A percentile compares a stretch with the other conserved stretches of the same genome.
Evolutionary conservation across 192 early-diverging fungal species (phyloP).

Genomic region (Mortierella antarctica): DNA sequence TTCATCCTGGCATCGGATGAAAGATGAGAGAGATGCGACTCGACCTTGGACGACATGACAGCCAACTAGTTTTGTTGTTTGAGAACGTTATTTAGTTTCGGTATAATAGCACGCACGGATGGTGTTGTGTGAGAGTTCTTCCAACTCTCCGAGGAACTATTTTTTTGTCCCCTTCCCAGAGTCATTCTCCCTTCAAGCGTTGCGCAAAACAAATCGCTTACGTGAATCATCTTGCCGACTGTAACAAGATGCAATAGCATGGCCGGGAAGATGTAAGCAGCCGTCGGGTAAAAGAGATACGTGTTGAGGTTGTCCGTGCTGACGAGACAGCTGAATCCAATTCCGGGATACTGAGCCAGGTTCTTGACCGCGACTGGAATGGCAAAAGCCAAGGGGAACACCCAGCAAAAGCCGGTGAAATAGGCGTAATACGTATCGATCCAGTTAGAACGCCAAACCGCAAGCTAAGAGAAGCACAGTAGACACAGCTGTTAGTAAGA

Average conservation of each 20-base stretch:
- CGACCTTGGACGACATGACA: slow-evolving; percentile 40
- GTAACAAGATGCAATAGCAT: slow-evolving; percentile 42
- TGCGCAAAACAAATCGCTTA: slow-evolving; percentile 1
- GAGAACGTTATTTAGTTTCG: background rate
- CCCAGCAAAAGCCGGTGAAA: slow-evolving; percentile 39
- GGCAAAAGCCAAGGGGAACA: slow-evolving; percentile 28
- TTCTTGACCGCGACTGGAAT: slow-evolving; percentile 46
- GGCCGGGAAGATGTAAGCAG: slow-evolving; percentile 45
- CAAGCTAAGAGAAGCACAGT: slow-evolving; percentile 6
- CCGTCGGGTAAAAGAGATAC: slow-evolving; percentile 46
- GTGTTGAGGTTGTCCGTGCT: slow-evolving; percentile 30
- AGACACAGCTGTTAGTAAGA: too few relatives aligned
- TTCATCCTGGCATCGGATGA: slow-evolving; percentile 35
- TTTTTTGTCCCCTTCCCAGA: too few relatives aligned
- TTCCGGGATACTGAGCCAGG: slow-evolving; percentile 43
- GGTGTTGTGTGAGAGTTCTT: background rate
- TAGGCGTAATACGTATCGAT: slow-evolving; percentile 35
- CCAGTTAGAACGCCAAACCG: slow-evolving; percentile 38
- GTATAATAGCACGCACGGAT: background rate
- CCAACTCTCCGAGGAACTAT: background rate
- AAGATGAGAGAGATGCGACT: slow-evolving; percentile 37
- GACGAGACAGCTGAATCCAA: slow-evolving; percentile 49
- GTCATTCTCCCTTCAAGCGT: too few relatives aligned
- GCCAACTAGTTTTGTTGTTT: slow-evolving; percentile 9
- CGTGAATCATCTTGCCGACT: slow-evolving; percentile 45